Evolutionary conservation across 1,139 yeast species (phyloP), one percentile per base, ranked within the genome.

Genomic region (Blastobotrys aristatus): DNA sequence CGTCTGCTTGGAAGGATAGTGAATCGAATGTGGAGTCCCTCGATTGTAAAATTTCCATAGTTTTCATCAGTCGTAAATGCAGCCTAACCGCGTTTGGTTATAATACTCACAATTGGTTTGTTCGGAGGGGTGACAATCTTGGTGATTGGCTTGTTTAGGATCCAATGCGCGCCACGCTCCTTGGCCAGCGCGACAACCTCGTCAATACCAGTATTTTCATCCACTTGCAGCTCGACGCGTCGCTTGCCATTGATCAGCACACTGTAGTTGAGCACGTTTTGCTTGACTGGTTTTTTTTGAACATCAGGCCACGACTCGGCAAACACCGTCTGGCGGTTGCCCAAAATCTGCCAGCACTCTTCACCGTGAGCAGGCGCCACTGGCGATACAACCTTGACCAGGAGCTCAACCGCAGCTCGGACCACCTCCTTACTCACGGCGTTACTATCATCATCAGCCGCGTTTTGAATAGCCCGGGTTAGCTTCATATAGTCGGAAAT

Each of bases 401-500:
- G 67, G 45, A 76, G 79, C 56, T 73, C 70, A 52, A 75, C 74
- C 0, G 79, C 69, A 44, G 77, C 75, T 45, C 66, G 46, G 13
- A 69, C 53, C 11, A 74, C 49, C 54, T 58, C 52, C 60, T 60
- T 38, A 66, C 67, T 62, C 0, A 71, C 59, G 17, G 14, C 22
- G n/a, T 24, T 13, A 11, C n/a, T 14, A n/a, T n/a, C n/a, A 18
- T 16, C 20, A 4, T 39, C 42, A 7, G 64, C 61, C 0, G 77
- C 74, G 13, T 64, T 59, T 1, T 66, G 60, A 8, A 89, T 61
- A 1, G 72, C 57, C 55, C 82, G 82, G 1, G 96, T 84, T 46
- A 84, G 66, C 58, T 89, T 92, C 96, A 89, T 92, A 60, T 81
- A 84, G 61, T 88, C 95, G 0, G 97, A 86, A 27, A 92, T 77